Conservation (phyloP, 805 yeast genomes). For the Lachancea kluyveri region DNA sequence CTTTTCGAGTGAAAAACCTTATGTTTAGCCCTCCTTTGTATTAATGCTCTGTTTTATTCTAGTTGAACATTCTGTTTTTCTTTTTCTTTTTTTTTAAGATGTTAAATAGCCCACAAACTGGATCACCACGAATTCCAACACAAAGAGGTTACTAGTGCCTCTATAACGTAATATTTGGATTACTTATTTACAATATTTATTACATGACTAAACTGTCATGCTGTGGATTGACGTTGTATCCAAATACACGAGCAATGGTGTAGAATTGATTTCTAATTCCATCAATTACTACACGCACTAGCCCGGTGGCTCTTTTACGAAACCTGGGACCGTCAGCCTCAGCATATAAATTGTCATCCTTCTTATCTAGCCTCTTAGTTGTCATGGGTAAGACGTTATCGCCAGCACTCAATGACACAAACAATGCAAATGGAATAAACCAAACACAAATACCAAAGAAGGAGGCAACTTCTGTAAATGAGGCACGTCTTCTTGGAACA, state of each 20-base stretch:
- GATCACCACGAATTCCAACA: too few species aligned
- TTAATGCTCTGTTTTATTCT: too few species aligned
- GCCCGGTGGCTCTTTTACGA: slow-evolving; percentile 46
- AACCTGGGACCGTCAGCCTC: slow-evolving; percentile 30
- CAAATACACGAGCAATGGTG: slow-evolving; percentile 46
- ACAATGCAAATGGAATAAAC: slow-evolving; percentile 89
- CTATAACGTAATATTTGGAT: too few species aligned
- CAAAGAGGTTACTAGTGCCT: too few species aligned
- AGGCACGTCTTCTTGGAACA: slow-evolving; percentile 62
- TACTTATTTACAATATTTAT: background rate
- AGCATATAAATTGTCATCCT: slow-evolving; percentile 22
- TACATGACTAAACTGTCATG: slow-evolving; percentile 36
- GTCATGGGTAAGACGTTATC: slow-evolving; percentile 75
- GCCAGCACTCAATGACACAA: slow-evolving; percentile 86
- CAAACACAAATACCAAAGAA: slow-evolving; percentile 91
- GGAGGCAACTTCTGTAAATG: slow-evolving; percentile 87
- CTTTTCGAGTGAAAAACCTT: background rate
- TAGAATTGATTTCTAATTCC: slow-evolving; percentile 40
- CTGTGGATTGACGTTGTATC: slow-evolving; percentile 55
- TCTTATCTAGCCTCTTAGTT: slow-evolving; percentile 25
- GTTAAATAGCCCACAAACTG: too few species aligned
- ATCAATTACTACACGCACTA: slow-evolving; percentile 64
- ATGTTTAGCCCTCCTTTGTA: too few species aligned
- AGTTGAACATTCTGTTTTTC: too few species aligned
- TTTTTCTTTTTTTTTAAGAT: too few species aligned